These are phyloP conservation scores for Raddia distichophylla DNA, from an alignment of 176 grass and related monocot species.

Conservation along the genomic window DNA sequence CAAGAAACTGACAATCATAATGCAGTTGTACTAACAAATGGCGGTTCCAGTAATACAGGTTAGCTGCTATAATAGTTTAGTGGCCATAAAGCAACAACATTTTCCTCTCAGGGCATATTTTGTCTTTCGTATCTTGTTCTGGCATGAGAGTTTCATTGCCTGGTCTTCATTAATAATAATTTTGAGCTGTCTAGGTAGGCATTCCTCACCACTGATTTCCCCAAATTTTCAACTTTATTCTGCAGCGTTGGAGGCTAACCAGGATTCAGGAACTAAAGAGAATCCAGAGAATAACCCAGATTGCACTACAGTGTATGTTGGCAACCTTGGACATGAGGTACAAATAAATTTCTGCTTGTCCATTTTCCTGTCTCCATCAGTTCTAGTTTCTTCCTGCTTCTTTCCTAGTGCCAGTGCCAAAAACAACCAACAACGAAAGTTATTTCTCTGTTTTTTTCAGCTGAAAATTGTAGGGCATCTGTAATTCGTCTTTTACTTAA, in stretches of 20 bases:
- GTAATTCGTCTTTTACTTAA: slow-evolving; percentile 38
- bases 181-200: slow-evolving; percentile 4
- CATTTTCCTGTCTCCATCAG: background rate
- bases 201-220: slow-evolving; percentile 26
- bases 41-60: slow-evolving; percentile 68
- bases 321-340: slow-evolving; percentile 86
- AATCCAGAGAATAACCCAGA: slow-evolving; percentile 81
- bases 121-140: background rate
- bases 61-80: slow-evolving; percentile 28
- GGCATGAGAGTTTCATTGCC: background rate
- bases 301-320: slow-evolving; percentile 86
- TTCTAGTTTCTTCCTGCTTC: background rate
- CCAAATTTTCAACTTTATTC: slow-evolving; percentile 19
- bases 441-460: slow-evolving; percentile 16
- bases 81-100: slow-evolving; percentile 10
- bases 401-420: background rate
- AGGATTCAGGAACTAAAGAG: slow-evolving; percentile 61
- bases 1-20: slow-evolving; percentile 72
- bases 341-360: slow-evolving; percentile 12
- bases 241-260: slow-evolving; percentile 52
- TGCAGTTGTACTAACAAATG: slow-evolving; percentile 72
- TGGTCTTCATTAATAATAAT: slow-evolving; percentile 5
- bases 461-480: background rate
- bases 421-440: background rate
- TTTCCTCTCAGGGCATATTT: slow-evolving; percentile 7